phyloP scores from a whole-genome alignment of 352 stramenopile species.

The Phytophthora lateralis region DNA sequence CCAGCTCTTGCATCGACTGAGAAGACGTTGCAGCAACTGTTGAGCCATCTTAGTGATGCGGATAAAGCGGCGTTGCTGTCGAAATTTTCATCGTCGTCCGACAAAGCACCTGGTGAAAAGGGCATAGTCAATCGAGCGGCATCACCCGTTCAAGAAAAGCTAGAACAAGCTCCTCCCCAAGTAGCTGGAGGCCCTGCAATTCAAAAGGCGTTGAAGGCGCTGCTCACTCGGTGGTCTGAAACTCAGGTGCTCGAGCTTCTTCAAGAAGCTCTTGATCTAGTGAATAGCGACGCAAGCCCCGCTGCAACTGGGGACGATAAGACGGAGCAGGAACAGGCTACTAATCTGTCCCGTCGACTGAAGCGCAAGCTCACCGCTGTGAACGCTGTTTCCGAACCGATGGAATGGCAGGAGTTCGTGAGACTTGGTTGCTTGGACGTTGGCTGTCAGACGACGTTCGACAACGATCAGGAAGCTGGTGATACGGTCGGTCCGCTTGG shows the following conservation, averaged over 20 bases:
- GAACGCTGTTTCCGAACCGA: slow-evolving; percentile 57
- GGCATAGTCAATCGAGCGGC: slow-evolving; percentile 29
- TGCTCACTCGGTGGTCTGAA: slow-evolving; percentile 47
- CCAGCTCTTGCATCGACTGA: slow-evolving; percentile 27
- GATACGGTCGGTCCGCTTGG: slow-evolving; percentile 5
- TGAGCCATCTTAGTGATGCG: slow-evolving; percentile 31
- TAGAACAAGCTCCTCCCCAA: slow-evolving; percentile 4
- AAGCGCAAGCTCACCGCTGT: slow-evolving; percentile 62
- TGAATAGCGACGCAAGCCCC: neutral
- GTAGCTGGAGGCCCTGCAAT: slow-evolving; percentile 21
- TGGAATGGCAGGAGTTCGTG: slow-evolving; percentile 69
- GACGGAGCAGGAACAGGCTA: neutral
- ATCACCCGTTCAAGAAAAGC: slow-evolving; percentile 44
- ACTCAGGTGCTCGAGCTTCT: slow-evolving; percentile 49
- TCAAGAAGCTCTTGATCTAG: slow-evolving; percentile 18
- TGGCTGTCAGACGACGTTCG: slow-evolving; percentile 53
- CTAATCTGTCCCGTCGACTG: slow-evolving; percentile 23
- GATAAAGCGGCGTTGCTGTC: slow-evolving; percentile 40
- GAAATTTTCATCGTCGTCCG: slow-evolving; percentile 15
- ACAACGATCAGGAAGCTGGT: slow-evolving; percentile 19
- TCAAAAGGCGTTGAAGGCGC: slow-evolving; percentile 39
- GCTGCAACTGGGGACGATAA: slow-evolving; percentile 1
- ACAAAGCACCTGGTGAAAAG: neutral
- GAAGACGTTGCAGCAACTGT: slow-evolving; percentile 30
- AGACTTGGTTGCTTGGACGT: slow-evolving; percentile 53